phyloP scores from a whole-genome alignment of 1,284 basidiomycete species.

The Cutaneotrichosporon dermatis region DNA sequence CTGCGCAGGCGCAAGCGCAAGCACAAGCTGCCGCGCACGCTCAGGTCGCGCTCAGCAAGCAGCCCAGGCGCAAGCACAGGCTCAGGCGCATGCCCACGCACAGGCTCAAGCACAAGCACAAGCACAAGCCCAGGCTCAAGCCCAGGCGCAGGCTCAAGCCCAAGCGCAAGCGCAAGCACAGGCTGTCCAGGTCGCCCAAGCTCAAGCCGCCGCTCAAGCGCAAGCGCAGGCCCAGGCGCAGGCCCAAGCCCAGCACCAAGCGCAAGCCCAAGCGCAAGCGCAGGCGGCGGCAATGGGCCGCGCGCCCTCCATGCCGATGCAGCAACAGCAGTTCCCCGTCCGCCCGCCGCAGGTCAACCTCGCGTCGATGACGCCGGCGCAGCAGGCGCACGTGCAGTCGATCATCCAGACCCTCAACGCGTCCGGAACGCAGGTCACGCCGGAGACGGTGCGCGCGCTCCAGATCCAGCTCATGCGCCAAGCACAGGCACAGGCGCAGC shows the following conservation, averaged over 20 bases:
- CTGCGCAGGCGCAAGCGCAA: constrained; percentile 13
- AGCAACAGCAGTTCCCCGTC: constrained; percentile 20
- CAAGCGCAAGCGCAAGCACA: no score
- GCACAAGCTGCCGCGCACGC: constrained; percentile 14
- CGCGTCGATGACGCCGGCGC: constrained; percentile 12
- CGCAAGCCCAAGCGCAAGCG: constrained; percentile 16
- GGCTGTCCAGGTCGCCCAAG: neutral
- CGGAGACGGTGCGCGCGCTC: constrained; percentile 30
- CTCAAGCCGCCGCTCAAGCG: constrained; percentile 12
- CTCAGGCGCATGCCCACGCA: no score
- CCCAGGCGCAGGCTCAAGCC: no score
- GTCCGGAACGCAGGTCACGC: constrained; percentile 31
- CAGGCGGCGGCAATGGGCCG: constrained; percentile 21
- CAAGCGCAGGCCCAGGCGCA: constrained; percentile 12
- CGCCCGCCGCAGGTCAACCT: constrained; percentile 21
- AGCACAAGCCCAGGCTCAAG: no score
- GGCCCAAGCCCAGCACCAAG: constrained; percentile 6
- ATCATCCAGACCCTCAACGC: constrained; percentile 31
- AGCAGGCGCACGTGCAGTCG: constrained; percentile 25
- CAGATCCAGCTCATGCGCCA: constrained; percentile 27
- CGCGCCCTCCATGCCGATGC: constrained; percentile 18
- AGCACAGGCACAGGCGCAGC: constrained; percentile 21
- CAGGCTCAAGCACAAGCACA: no score
- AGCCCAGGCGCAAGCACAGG: no score
- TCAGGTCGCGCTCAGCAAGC: constrained; percentile 4